Evolutionary conservation across 495 filamentous ascomycete genomes (phyloP), one percentile per base, ranked within the genome.

Genomic region (Talaromyces wortmannii): DNA sequence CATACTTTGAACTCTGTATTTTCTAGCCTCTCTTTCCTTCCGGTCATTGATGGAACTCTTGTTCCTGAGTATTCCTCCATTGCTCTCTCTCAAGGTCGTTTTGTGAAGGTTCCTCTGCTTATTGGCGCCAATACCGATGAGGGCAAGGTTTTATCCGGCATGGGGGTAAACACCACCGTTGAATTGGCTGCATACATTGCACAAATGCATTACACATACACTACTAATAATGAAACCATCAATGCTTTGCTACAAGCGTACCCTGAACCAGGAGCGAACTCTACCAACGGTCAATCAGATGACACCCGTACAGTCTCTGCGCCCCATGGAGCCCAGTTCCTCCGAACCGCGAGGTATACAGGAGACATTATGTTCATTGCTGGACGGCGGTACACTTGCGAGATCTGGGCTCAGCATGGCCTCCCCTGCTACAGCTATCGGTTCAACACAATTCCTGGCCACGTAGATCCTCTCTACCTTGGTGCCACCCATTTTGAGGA

Each of bases 401-500:
- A 82, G 56, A 63, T 73, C 0, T 86, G 80, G 77, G 61, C 77
- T 11, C 66, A 64, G 7, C 59, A 61, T 13, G 67, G 62, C 0
- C 63, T 78, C 0, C 60, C 72, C 8, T 81, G 82, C 7, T 86
- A 82, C 69, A 80, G 80, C 65, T 86, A 83, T 66, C 80, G 81
- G 7, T 87, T 85, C 67, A 80, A 86, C 61, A 73, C 76, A 33
- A 69, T 70, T 42, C 63, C 71, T 0, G 69, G 64, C 31, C 73
- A 77, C 50, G 56, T 68, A 0, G n/a, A n/a, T n/a, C 60, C 72
- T 2, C 56, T 58, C 7, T 48, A 67, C 0, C 56, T 61, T 5
- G 77, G 79, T 6, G 76, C 71, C 1, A 75, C 76, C n/a, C 83
- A 86, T 58, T 84, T 85, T 57, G 73, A 75, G 44, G 83, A 86